Conservation (phyloP, 2,329 filamentous ascomycete genomes). For the Exophiala calicioides region DNA sequence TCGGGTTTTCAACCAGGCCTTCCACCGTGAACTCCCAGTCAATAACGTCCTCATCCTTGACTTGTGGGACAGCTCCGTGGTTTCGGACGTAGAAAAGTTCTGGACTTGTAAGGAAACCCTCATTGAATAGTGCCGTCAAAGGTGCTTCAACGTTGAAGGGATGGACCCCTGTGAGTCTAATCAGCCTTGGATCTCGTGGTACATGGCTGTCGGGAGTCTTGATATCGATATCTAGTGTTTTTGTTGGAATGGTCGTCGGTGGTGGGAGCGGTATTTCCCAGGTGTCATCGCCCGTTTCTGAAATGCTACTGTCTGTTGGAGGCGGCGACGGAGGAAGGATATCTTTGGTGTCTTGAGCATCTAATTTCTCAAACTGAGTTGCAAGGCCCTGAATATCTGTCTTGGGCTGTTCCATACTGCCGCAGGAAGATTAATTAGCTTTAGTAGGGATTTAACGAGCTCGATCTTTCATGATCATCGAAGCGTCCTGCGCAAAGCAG, state of each 20-base stretch:
- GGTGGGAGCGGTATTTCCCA: constrained; percentile 68
- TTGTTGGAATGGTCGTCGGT: constrained; percentile 55
- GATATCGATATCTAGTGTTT: constrained; percentile 72
- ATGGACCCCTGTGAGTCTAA: constrained; percentile 83
- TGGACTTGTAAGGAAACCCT: constrained; percentile 79
- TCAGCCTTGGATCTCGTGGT: constrained; percentile 74
- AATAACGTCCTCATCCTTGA: constrained; percentile 69
- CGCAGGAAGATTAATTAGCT: background rate
- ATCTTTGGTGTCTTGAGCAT: constrained; percentile 14
- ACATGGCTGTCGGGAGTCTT: constrained; percentile 84
- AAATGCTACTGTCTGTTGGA: constrained; percentile 27
- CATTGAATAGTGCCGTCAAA: constrained; percentile 72
- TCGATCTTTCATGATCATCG: background rate
- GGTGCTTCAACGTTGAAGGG: constrained; percentile 91
- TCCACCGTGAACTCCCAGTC: constrained; percentile 83
- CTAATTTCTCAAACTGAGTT: constrained; percentile 13
- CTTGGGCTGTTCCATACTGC: constrained; percentile 21
- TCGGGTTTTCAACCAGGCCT: constrained; percentile 77
- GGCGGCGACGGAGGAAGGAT: constrained; percentile 29
- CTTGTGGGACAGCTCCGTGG: constrained; percentile 78
- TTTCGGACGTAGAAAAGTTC: constrained; percentile 92
- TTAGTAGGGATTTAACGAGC: background rate
- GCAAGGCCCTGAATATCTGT: constrained; percentile 16
- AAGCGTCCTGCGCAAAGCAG: background rate
- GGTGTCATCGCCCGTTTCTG: constrained; percentile 20